A percentile compares a stretch with the other conserved stretches of the same genome.
phyloP scores from a whole-genome alignment of 306 rosid genomes.

The Lathyrus sativus region DNA sequence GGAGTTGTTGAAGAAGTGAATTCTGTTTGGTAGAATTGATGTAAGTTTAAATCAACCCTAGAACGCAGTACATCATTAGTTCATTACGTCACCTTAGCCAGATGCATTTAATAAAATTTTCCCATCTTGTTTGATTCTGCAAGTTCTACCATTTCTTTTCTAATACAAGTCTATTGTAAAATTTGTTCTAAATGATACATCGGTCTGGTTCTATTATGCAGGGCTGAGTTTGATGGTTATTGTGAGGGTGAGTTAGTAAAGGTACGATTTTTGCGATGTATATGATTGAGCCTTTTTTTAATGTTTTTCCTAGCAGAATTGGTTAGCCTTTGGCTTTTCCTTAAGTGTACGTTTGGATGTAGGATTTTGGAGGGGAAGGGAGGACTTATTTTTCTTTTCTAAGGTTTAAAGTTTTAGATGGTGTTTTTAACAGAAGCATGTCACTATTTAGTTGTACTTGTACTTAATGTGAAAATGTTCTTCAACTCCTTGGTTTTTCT shows the following conservation, averaged over 20 bases:
- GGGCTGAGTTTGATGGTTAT: conserved; percentile 92
- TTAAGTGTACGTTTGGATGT: not conserved
- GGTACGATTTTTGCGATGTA: conserved; percentile 45
- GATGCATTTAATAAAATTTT: not conserved
- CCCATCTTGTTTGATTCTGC: not conserved
- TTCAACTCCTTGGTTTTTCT: not conserved
- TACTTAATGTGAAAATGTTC: not conserved
- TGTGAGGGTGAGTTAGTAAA: conserved; percentile 90
- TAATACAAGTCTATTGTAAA: not conserved
- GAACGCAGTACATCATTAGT: not conserved
- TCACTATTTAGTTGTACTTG: too few relatives aligned
- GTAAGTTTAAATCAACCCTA: not conserved
- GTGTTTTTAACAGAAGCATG: conserved; percentile 2
- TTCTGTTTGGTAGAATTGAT: conserved; percentile 1
- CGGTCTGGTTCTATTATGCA: conserved; percentile 50
- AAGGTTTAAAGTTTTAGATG: not conserved
- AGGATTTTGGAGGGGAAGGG: too few relatives aligned
- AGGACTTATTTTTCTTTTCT: too few relatives aligned
- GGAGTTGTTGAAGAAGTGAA: conserved; percentile 8
- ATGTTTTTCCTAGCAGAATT: not conserved
- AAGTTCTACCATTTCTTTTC: conserved; percentile 11
- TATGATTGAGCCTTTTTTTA: not conserved
- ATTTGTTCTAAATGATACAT: conserved; percentile 27
- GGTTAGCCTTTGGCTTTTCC: conserved; percentile 15
- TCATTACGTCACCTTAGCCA: not conserved